Percentiles rank a stretch among this genome's conserved stretches.
Conservation (phyloP, 495 filamentous ascomycete species). For the Mycothermus thermophilus region DNA sequence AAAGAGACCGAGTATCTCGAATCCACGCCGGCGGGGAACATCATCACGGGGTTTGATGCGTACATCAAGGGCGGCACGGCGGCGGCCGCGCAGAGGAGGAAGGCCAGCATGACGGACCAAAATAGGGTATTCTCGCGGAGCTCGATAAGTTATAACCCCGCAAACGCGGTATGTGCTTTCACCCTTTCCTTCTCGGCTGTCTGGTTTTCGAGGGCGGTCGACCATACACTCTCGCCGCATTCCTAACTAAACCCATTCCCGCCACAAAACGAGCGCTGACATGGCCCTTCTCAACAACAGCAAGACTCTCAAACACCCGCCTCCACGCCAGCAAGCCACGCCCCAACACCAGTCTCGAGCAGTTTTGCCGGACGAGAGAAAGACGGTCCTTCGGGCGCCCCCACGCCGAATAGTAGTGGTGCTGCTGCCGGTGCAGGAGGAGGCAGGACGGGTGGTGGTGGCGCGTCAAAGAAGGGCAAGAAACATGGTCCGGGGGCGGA, state of each 20-base stretch:
- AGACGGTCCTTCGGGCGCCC: conserved; percentile 27
- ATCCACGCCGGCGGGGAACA: conserved; percentile 81
- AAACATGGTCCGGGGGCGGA: conserved; percentile 23
- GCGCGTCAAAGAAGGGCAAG: conserved; percentile 28
- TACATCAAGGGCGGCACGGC: conserved; percentile 72
- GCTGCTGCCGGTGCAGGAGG: conserved; percentile 17
- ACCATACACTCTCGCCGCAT: no score
- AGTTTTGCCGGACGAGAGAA: conserved; percentile 30
- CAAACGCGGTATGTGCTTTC: conserved; percentile 11
- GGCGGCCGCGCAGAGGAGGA: conserved; percentile 34
- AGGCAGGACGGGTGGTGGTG: conserved; percentile 4
- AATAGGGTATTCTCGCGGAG: conserved; percentile 46
- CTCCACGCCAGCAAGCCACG: conserved; percentile 27
- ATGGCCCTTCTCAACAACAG: background rate
- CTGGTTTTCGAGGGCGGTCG: no score
- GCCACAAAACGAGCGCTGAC: no score
- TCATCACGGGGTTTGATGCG: conserved; percentile 92
- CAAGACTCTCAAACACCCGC: conserved; percentile 29
- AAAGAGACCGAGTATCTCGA: conserved; percentile 83
- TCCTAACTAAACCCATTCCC: no score
- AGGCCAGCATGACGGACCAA: conserved; percentile 34
- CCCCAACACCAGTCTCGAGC: conserved; percentile 36
- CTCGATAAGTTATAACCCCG: conserved; percentile 41
- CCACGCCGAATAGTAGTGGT: conserved; percentile 29
- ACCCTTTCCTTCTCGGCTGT: no score